Conservation (phyloP, 2,329 filamentous ascomycete species). For the Lasiodiplodia hormozganensis region DNA sequence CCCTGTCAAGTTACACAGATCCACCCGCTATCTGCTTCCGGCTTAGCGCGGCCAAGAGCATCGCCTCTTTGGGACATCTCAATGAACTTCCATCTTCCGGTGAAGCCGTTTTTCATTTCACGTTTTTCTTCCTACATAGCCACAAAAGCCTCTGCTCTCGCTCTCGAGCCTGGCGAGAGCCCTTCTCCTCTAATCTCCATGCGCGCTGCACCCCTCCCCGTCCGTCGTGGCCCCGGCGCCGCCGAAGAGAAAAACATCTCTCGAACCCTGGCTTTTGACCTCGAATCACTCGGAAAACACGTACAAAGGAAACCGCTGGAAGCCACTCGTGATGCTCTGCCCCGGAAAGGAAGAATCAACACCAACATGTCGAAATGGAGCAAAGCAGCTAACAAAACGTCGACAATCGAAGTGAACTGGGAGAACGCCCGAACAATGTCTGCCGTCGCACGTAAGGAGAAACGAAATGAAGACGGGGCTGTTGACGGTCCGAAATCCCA, state of each 20-base stretch:
- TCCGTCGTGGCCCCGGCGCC: neutral
- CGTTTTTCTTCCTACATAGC: conserved; percentile 26
- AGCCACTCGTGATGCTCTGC: conserved; percentile 23
- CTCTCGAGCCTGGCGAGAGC: neutral
- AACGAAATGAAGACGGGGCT: conserved; percentile 24
- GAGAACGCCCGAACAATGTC: conserved; percentile 23
- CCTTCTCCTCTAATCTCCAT: conserved; percentile 8
- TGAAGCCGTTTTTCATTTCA: conserved; percentile 28
- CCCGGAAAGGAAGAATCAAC: neutral
- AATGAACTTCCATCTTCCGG: conserved; percentile 18
- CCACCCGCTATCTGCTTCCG: conserved; percentile 5
- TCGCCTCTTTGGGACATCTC: conserved; percentile 16
- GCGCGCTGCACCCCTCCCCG: neutral
- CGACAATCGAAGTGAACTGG: conserved; percentile 15
- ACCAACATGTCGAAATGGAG: conserved; percentile 9
- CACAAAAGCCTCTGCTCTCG: neutral
- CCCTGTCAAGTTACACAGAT: conserved; percentile 19
- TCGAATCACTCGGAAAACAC: neutral
- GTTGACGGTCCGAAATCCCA: conserved; percentile 1
- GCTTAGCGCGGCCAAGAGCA: conserved; percentile 21
- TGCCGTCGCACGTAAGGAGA: conserved; percentile 26
- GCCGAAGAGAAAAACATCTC: neutral
- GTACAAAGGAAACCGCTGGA: conserved; percentile 23
- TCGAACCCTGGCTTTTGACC: neutral
- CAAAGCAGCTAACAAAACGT: conserved; percentile 11